A percentile compares a stretch with the other conserved stretches of the same genome.
Evolutionary conservation across 495 filamentous ascomycete species (phyloP).

Genomic region (Apodospora peruviana): DNA sequence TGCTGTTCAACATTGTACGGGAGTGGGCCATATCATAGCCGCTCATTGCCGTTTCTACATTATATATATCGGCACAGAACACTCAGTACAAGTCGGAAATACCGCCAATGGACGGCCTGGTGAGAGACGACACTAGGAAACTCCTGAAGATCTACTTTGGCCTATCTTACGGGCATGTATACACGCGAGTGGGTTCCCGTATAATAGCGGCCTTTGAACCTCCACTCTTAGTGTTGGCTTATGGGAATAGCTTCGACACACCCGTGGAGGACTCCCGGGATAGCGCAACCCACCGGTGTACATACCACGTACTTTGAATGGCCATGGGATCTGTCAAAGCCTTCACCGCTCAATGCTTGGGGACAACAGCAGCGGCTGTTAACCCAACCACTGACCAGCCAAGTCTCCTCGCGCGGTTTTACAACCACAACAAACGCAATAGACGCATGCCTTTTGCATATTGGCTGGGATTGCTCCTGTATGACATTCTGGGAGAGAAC

Average conservation of each 20-base stretch:
- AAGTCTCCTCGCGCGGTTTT: constrained; percentile 2
- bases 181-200: constrained; percentile 10
- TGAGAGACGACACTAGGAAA: too few species aligned
- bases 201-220: neutral
- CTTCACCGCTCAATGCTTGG: constrained; percentile 18
- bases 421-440: constrained; percentile 11
- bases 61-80: too few species aligned
- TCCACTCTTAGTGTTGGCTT: too few species aligned
- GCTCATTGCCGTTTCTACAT: too few species aligned
- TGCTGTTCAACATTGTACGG: too few species aligned
- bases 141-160: too few species aligned
- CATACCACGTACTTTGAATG: neutral
- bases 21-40: too few species aligned
- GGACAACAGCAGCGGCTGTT: constrained; percentile 10
- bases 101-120: too few species aligned
- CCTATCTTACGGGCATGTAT: too few species aligned
- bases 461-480: constrained; percentile 8
- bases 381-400: constrained; percentile 11
- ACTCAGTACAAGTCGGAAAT: too few species aligned
- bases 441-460: constrained; percentile 13
- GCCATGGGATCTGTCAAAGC: constrained; percentile 3
- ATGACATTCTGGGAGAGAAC: neutral
- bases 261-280: neutral
- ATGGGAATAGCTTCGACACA: constrained; percentile 21
- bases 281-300: neutral